Evolutionary conservation across 768 basidiomycete genomes (phyloP), one percentile per base, ranked within the genome.

Genomic region (Kwoniella dendrophila): DNA sequence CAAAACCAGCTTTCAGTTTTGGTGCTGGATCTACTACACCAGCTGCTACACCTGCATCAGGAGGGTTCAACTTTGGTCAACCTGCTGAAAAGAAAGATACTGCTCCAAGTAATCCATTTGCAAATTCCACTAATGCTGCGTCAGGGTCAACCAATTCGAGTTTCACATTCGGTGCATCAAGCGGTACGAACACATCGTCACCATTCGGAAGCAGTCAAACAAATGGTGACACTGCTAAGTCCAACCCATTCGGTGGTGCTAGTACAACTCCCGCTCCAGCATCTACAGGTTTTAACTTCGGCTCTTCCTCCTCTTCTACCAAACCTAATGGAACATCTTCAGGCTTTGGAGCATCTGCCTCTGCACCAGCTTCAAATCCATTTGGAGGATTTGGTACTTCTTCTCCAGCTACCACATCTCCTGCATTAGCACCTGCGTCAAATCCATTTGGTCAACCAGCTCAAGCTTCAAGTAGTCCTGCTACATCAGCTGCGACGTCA

Each of bases 381-480:
- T 62, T 62, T 29, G 60, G 53, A 10, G n/a, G n/a, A 16, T 52
- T 60, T 27, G 50, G 59, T 20, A 24, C 51, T 26, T 24, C 52
- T 16, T 43, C 54, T 12, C 29, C 44, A 10, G 36, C 59, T 10
- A 36, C 30, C 11, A 41, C 52, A 18, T 49, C 54, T 26, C 54
- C 62, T 29, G 32, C 62, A 44, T 24, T 49, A 34, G 48, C 52
- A 11, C 52, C 62, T 30, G 40, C 63, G 16, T 56, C 63, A 4
- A 64, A 64, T 32, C 63, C 63, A n/a, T 64, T 64, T 30, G 63
- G 63, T 5, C 36, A 56, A 14, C 6, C 52, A 22, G 49, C 62
- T 51, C 49, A 51, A 26, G 14, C 62, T n/a, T 47, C 62, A 5
- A 41, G 45, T 40, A 53, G 45, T 30, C 20, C 53, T 20, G 30